These are phyloP conservation scores for Streptanthus diversifolius DNA, from an alignment of 345 rosid species.

Conservation along the genomic window DNA sequence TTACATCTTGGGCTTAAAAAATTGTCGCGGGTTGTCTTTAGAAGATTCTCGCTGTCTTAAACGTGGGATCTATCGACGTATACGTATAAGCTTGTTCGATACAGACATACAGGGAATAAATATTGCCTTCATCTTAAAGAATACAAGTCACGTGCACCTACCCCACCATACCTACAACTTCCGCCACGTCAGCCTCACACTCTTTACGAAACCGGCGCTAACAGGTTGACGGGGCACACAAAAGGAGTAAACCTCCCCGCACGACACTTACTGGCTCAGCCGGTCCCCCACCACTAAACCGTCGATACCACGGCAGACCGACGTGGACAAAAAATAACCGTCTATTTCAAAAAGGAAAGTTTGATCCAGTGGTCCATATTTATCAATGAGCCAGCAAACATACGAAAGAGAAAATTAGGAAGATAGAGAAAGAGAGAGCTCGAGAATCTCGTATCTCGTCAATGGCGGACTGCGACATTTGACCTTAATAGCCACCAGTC, in stretches of 20 bases:
- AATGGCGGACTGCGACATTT: conserved; percentile 22
- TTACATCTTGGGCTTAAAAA: not conserved
- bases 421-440: not conserved
- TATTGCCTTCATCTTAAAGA: not conserved
- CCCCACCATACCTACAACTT: conserved; percentile 16
- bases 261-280: conserved; percentile 39
- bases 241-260: conserved; percentile 18
- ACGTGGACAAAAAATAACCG: conserved; percentile 13
- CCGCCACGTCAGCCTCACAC: conserved; percentile 31
- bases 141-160: conserved; percentile 39
- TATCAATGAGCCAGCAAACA: not conserved
- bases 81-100: not conserved
- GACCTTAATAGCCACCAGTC: conserved; percentile 26
- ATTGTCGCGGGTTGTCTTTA: not conserved
- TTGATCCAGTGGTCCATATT: conserved; percentile 27
- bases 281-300: conserved; percentile 40
- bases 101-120: not conserved
- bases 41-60: not conserved
- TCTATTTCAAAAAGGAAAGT: conserved; percentile 11
- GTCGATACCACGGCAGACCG: conserved; percentile 19
- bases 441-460: conserved; percentile 17
- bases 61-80: not conserved
- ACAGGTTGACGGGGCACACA: conserved; percentile 12
- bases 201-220: conserved; percentile 28
- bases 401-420: not conserved